Base-by-base conservation (phyloP, 495 filamentous ascomycete species). In the Penicillium egyptiacum region DNA sequence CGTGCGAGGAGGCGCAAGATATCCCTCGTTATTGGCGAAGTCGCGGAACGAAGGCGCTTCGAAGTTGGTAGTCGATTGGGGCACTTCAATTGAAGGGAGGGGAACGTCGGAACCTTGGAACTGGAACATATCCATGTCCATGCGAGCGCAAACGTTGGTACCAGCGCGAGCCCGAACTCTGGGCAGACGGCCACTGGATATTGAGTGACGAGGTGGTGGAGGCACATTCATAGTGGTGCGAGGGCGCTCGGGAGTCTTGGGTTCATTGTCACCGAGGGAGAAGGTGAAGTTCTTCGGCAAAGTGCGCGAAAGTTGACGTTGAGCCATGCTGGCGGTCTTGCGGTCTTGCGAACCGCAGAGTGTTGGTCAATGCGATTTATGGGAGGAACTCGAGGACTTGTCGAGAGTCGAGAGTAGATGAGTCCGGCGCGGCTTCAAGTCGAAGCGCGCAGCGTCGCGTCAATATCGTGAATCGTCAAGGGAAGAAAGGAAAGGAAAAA, bases 281-380 rank as follows among this genome's bases (percentile, higher is more conserved):
- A 86, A 86, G 23, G 77, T 81, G 68, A 87, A 87, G 70, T 82
- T 84, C 49, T 84, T 80, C 22, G 85, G 85, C 31, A 88, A 78
- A 14, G 84, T 86, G 55, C 84, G 84, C 60, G 83, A 87, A 26
- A 86, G 73, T 55, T 77, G 79, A 64, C 70, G 69, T 62, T 70
- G 69, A 56, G 76, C 69, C 80, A 83, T 82, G 63, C 50, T 71
- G 69, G 42, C 52, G 43, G 48, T 60, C 41, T 53, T 57, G 47
- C 53, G 35, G 48, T 23, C 31, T 47, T 33, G 17, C 40, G 49
- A 56, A 57, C 42, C 39, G 49, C 45, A 51, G 47, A 45, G 48
- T 58, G 61, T 59, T 56, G 53, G 54, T 52, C 55, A 58, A 62
- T 49, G 50, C 57, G 58, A 63, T 28, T 48, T 51, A 53, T 39